Conservation (phyloP, 2,329 filamentous ascomycete species). For the Parastagonospora avenae region DNA sequence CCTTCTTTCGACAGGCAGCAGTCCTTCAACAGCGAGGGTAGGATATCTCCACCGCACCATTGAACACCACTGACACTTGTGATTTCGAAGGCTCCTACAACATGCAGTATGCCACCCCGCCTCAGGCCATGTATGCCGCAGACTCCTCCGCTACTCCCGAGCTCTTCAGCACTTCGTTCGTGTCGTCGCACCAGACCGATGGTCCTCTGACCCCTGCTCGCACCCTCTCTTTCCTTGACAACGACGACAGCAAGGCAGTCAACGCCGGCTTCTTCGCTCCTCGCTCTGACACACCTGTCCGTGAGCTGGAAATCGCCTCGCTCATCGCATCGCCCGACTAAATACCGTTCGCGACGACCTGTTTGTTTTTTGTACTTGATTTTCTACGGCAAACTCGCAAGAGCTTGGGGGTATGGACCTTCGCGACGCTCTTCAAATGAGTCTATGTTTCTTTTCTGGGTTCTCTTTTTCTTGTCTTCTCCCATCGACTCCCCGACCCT, state of each 20-base stretch:
- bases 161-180: background rate
- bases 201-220: background rate
- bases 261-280: too few relatives aligned
- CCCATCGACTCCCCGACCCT: too few relatives aligned
- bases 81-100: background rate
- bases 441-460: too few relatives aligned
- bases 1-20: too few relatives aligned
- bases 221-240: background rate
- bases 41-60: background rate
- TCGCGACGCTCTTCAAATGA: too few relatives aligned
- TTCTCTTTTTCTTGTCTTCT: too few relatives aligned
- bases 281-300: background rate
- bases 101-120: background rate
- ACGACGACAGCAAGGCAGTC: background rate
- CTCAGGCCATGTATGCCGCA: background rate
- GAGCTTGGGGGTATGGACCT: too few relatives aligned
- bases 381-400: too few relatives aligned
- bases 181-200: background rate
- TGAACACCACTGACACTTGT: background rate
- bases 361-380: too few relatives aligned
- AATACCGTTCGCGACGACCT: too few relatives aligned
- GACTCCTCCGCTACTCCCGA: background rate
- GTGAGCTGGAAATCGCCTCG: background rate
- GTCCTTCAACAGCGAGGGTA: background rate
- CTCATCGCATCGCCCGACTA: constrained; percentile 4